phyloP scores from a whole-genome alignment of 2,329 filamentous ascomycete genomes.

The Fusarium sambucinum region DNA sequence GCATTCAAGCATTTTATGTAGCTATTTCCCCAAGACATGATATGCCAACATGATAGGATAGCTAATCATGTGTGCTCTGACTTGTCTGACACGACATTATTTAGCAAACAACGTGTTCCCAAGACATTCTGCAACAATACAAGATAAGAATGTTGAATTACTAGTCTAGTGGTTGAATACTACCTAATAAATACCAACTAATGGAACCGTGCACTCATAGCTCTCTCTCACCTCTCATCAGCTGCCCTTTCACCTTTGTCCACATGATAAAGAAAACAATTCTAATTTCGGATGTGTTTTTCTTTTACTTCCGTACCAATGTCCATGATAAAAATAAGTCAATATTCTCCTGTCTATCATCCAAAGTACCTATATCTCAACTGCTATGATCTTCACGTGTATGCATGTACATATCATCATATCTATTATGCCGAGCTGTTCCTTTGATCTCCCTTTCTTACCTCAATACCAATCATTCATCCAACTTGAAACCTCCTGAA shows the following conservation, averaged over 20 bases:
- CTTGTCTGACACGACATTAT: neutral
- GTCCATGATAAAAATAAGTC: neutral
- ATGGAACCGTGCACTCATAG: neutral
- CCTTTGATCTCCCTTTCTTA: neutral
- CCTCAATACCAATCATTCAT: neutral
- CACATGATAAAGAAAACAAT: neutral
- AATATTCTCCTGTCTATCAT: neutral
- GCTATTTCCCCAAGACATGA: neutral
- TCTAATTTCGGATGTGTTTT: constrained; percentile 14
- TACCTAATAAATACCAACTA: neutral
- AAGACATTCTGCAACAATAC: neutral
- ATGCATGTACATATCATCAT: neutral
- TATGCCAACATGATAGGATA: constrained; percentile 3
- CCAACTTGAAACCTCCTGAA: neutral
- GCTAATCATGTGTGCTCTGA: constrained; percentile 1
- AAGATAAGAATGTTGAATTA: neutral
- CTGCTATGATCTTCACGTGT: neutral
- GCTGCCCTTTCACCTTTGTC: constrained; percentile 2
- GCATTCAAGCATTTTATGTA: constrained; percentile 4
- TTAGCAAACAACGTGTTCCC: constrained; percentile 3
- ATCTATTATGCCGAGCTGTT: neutral
- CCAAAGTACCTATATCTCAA: constrained; percentile 1
- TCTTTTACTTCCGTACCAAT: neutral
- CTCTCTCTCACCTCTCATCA: neutral
- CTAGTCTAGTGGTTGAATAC: neutral